Evolutionary conservation across 257 asterid species (phyloP).

Genomic region (Anisodus acutangulus): DNA sequence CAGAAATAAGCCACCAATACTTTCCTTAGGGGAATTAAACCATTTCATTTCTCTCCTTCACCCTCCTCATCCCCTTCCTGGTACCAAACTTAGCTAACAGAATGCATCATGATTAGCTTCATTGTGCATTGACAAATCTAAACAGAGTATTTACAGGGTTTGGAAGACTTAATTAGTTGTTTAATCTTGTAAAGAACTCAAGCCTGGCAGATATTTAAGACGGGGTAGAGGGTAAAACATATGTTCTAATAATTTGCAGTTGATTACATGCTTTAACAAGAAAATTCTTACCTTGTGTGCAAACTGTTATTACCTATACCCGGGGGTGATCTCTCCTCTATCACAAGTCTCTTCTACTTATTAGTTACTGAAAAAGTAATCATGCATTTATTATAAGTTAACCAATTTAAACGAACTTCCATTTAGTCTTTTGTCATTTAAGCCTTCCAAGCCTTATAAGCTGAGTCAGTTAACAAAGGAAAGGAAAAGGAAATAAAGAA

Average conservation of each 20-base stretch:
- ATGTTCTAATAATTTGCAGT: neutral
- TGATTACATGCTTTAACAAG: neutral
- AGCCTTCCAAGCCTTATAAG: neutral
- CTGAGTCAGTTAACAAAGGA: slow-evolving; percentile 3
- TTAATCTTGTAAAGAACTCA: neutral
- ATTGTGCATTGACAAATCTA: neutral
- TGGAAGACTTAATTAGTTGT: neutral
- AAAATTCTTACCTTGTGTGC: neutral
- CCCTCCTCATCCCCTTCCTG: neutral
- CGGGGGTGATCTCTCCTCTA: neutral
- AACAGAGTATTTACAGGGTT: neutral
- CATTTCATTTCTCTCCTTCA: neutral
- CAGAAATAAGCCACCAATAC: neutral
- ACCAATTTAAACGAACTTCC: neutral
- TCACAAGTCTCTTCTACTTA: neutral
- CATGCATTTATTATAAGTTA: slow-evolving; percentile 3
- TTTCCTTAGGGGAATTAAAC: slow-evolving; percentile 9
- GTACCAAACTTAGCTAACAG: neutral
- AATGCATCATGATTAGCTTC: neutral
- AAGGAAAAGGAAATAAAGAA: slow-evolving; percentile 1
- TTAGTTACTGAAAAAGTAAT: neutral
- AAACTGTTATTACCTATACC: neutral
- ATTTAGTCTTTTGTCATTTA: neutral
- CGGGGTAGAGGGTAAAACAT: neutral
- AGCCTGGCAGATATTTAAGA: neutral